Evolutionary conservation across 2,329 filamentous ascomycete species (phyloP).

Genomic region (Xylariaceae sp.): DNA sequence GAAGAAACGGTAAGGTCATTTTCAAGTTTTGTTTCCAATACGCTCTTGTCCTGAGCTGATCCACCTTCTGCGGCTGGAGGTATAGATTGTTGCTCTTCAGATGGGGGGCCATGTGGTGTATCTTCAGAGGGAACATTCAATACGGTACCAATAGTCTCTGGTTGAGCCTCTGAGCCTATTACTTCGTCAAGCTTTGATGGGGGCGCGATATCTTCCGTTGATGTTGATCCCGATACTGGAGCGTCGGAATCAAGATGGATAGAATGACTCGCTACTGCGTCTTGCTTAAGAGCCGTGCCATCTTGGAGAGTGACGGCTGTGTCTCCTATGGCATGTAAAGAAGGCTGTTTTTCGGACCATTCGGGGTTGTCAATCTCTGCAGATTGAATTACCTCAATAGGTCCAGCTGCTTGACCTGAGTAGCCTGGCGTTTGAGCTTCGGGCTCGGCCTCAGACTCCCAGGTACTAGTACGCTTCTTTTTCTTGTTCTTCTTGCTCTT

Average conservation of each 20-base stretch:
- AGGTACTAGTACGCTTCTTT: constrained; percentile 21
- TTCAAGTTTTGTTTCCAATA: neutral
- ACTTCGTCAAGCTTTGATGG: neutral
- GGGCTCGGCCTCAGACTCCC: constrained; percentile 26
- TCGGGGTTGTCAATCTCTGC: neutral
- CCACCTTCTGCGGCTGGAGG: constrained; percentile 6
- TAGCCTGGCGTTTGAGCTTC: constrained; percentile 25
- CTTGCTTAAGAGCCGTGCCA: neutral
- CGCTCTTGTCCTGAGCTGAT: constrained; percentile 9
- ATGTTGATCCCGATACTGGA: neutral
- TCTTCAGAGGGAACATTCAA: neutral
- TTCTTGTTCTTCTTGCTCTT: constrained; percentile 24
- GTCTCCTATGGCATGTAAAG: neutral
- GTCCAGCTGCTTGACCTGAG: constrained; percentile 21
- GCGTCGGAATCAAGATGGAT: neutral
- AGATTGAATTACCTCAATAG: neutral
- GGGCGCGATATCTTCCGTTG: neutral
- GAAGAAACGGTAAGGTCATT: neutral
- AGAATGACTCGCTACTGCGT: neutral
- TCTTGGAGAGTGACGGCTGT: neutral
- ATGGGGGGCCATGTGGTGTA: neutral
- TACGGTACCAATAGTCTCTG: neutral
- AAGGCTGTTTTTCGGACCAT: neutral
- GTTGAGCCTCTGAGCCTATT: neutral
- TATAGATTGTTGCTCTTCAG: constrained; percentile 19